Evolutionary conservation across 2,329 filamentous ascomycete species (phyloP), one percentile per base, ranked within the genome.

Genomic region (Fusarium sp.): DNA sequence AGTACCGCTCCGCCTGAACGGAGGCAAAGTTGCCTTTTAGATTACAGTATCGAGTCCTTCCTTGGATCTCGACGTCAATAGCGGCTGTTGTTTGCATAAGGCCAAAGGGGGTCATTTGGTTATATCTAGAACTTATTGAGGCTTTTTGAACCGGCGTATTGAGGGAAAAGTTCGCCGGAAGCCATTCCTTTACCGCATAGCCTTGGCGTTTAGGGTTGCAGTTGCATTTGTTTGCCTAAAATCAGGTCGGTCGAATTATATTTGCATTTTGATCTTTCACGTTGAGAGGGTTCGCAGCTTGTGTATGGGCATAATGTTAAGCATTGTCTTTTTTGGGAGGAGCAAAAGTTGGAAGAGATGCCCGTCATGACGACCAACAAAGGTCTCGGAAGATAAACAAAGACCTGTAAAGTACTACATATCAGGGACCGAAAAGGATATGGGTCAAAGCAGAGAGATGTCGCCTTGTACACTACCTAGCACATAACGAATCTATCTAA

Each of bases 1-100:
- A 10, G 70, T 78, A 38, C 80, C 80, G 24, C 73, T 82, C 57
- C 80, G 83, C 41, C 75, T 84, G 32, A 84, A 85, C 44, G 83
- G 83, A 41, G 77, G 81, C 62, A 83, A 81, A 76, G 79, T 81
- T 68, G 82, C 81, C 60, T 81, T 84, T 70, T 84, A 78, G 67
- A 50, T 18, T 28, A 44, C 15, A 61, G 62, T 67, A 54, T 51
- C 24, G 56, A 54, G 52, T 54, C 60, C 62, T 61, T 61, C 30
- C 30, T 74, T 71, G 66, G 66, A 75, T 75, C 45, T 64, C 30
- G 45, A 54, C 50, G n/a, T 69, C 54, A 48, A 62, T 30, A 65
- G 45, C 22, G 41, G 38, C 36, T 63, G 24, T 71, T 62, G 44
- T 68, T 76, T 76, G 73, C 66, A 77, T 77, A 75, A 20, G 51